Conservation (phyloP, 2,329 filamentous ascomycete species). For the Botrytis paeoniae region DNA sequence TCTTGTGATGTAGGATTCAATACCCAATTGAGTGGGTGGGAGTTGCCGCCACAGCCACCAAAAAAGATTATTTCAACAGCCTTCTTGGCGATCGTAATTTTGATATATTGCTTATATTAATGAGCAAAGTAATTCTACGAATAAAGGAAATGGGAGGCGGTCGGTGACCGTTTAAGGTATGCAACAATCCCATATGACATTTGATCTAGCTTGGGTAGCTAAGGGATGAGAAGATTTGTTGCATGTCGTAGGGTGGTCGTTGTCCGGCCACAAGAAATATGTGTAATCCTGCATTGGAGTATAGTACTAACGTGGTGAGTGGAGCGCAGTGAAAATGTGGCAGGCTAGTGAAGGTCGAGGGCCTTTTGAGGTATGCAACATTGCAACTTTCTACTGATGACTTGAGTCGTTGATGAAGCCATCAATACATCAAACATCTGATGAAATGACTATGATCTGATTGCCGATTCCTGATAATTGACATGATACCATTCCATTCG, state of each 20-base stretch:
- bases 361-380: constrained; percentile 9
- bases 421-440: not conserved
- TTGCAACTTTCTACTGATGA: not conserved
- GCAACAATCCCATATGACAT: not conserved
- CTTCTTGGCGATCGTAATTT: not conserved
- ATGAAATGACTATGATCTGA: not conserved
- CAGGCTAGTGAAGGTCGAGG: not conserved
- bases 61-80: not conserved
- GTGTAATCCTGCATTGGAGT: not conserved
- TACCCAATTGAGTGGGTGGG: not conserved
- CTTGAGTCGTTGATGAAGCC: not conserved
- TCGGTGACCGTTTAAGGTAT: not conserved
- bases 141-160: not conserved
- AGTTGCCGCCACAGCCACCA: not conserved
- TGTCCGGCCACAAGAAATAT: not conserved
- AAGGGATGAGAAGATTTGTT: not conserved
- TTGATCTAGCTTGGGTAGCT: not conserved
- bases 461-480: not conserved
- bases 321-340: not conserved
- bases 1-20: not conserved
- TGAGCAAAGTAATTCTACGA: not conserved
- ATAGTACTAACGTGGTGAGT: too few species aligned
- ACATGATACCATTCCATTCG: not conserved
- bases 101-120: not conserved
- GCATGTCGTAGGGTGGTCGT: not conserved